Evolutionary conservation across 169 alveolate species (phyloP).

Genomic region (Plasmodium sp.): DNA sequence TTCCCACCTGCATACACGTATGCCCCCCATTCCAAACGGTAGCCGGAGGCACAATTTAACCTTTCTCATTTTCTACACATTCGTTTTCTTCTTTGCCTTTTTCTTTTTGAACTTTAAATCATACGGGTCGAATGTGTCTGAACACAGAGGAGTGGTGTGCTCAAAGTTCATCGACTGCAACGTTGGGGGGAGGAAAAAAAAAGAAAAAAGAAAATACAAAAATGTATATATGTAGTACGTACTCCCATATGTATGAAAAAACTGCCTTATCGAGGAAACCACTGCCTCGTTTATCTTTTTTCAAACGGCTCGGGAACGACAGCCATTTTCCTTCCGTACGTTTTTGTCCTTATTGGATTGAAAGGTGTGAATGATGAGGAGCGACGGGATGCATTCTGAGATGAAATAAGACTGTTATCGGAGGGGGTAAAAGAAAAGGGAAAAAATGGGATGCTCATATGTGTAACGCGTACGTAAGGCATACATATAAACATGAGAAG

Average conservation of each 20-base stretch:
- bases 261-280: not conserved
- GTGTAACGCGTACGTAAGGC: not conserved
- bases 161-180: slow-evolving; percentile 23
- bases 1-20: not conserved
- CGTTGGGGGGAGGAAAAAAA: not conserved
- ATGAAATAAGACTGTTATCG: slow-evolving; percentile 29
- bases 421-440: not conserved
- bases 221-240: not conserved
- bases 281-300: not conserved
- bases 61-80: not conserved
- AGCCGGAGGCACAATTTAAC: not conserved
- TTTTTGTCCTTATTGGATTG: slow-evolving; percentile 42
- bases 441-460: not conserved
- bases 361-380: slow-evolving; percentile 34
- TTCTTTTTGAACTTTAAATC: slow-evolving; percentile 15
- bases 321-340: slow-evolving; percentile 11
- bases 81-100: slow-evolving; percentile 20
- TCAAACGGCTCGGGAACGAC: not conserved
- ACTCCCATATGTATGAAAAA: not conserved
- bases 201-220: not conserved
- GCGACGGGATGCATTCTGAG: slow-evolving; percentile 67
- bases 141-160: slow-evolving; percentile 56
- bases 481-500: not conserved
- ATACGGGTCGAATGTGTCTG: slow-evolving; percentile 48
- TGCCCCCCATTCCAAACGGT: not conserved